Conservation (phyloP, 129 eudicot species). For the Chrysanthemum seticuspe region DNA sequence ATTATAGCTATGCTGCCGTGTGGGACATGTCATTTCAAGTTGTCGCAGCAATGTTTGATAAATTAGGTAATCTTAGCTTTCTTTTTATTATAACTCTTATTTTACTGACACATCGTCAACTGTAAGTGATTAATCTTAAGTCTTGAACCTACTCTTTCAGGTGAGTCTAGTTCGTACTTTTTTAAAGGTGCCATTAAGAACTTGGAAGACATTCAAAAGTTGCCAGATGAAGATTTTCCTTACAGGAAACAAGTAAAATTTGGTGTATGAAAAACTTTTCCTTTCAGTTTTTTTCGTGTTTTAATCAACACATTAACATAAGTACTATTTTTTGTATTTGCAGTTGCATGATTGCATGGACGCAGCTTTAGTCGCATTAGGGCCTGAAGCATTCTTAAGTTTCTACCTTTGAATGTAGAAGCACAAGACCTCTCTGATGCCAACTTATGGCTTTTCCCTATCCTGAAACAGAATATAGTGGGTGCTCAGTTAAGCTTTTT, state of each 20-base stretch:
- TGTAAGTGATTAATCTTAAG: background rate
- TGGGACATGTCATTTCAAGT: conserved; percentile 96
- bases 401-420: conserved; percentile 70
- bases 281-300: background rate
- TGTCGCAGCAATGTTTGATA: conserved; percentile 81
- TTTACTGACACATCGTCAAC: background rate
- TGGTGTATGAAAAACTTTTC: background rate
- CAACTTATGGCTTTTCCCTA: conserved; percentile 91
- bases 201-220: no score
- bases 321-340: background rate
- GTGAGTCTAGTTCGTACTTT: no score
- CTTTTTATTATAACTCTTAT: background rate
- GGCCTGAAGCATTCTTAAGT: conserved; percentile 74
- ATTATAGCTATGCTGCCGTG: conserved; percentile 63
- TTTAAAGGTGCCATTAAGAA: no score
- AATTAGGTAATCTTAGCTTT: conserved; percentile 54
- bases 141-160: background rate
- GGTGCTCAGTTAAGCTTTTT: conserved; percentile 85
- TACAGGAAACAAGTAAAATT: no score
- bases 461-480: conserved; percentile 72
- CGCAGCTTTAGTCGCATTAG: conserved; percentile 80
- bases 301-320: conserved; percentile 9
- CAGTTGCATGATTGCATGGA: conserved; percentile 98
- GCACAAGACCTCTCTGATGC: conserved; percentile 59
- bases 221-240: no score